Base-by-base conservation (phyloP, 805 yeast species). In the Metschnikowia colocasiae region DNA sequence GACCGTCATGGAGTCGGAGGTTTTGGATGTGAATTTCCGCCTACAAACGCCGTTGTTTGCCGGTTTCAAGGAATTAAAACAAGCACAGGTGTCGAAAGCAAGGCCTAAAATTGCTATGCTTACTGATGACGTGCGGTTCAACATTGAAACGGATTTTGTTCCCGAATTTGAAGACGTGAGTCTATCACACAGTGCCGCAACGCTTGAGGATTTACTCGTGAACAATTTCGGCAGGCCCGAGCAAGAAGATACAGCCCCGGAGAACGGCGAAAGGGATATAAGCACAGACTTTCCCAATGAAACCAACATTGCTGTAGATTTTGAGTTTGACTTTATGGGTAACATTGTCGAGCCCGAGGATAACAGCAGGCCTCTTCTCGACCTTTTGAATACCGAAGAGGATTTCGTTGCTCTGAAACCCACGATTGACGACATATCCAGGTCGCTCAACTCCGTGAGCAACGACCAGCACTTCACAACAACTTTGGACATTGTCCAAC, bases 1-100 rank as follows among this genome's bases (percentile, higher is more conserved):
- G 0, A 73, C 71, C 3, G 73, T 72, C 53, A 70, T 76, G 52
- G 69, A 67, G n/a, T 56, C 55, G 18, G 76, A 72, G 45, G 43
- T 65, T 2, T 50, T 31, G 22, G 43, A 40, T 23, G 29, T 40
- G 20, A 32, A 40, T 7, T 32, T 40, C 10, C 43, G 43, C 4
- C 43, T 40, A n/a, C 35, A 40, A 16, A 22, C 36, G 16, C 43
- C 43, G 13, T n/a, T 32, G 19, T 33, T 39, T 15, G 10, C 26
- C 12, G 26, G 42, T n/a, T 25, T 29, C 42, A 19, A 30, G 9
- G 33, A 39, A n/a, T 10, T 19, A 6, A 39, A 15, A 4, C 42
- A 39, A 15, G 18, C 18, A n/a, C 42, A 15, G 12, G 25, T 27
- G 26, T 7, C 19, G 34, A 12, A 10, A 1, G 13, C 40, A 2